Evolutionary conservation across 148 eudicot species (phyloP), one percentile per base, ranked within the genome.

Genomic region (Linanthus parryae): DNA sequence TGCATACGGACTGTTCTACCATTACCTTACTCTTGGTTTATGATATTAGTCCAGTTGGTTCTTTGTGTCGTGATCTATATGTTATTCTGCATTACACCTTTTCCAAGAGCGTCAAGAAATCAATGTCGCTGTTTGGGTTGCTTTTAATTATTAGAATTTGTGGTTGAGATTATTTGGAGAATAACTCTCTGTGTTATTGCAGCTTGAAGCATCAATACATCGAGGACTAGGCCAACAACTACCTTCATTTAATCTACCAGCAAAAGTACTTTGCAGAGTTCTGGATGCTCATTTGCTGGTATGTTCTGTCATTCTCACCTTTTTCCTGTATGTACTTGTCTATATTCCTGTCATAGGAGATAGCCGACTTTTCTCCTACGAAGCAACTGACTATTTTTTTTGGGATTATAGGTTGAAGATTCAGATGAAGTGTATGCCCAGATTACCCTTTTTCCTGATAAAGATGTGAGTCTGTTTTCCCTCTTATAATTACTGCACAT

Each of bases 391-490:
- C 31, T 52, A 27, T 38, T 45, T 44, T 70, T 42, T 31, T 42
- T 73, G 48, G 44, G 28, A n/a, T 72, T 77, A 51, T 62, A 91
- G 98, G 98, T 94, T 61, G 98, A 73, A 47, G 98, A 87, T 8
- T 78, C 98, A 38, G 95, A 91, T 73, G 95, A 91, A 70, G 94
- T 87, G 38, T 91, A 83, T 60, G 95, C 95, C 3, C 94, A 87
- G 56, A 71, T 91, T 54, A 83, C 83, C 27, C 73, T 91, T 68
- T 44, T 76, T 36, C 98, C 98, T 54, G 90, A 81, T 55, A 13
- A 31, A 56, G 89, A 86, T 63, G 98, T 91, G 67, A 81, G 81
- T 68, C 53, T 26, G n/a, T n/a, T n/a, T n/a, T n/a, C n/a, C n/a
- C n/a, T n/a, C n/a, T n/a, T n/a, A n/a, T n/a, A n/a, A n/a, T n/a